Evolutionary conservation across 768 basidiomycete species (phyloP).

Genomic region (Russula sp.): DNA sequence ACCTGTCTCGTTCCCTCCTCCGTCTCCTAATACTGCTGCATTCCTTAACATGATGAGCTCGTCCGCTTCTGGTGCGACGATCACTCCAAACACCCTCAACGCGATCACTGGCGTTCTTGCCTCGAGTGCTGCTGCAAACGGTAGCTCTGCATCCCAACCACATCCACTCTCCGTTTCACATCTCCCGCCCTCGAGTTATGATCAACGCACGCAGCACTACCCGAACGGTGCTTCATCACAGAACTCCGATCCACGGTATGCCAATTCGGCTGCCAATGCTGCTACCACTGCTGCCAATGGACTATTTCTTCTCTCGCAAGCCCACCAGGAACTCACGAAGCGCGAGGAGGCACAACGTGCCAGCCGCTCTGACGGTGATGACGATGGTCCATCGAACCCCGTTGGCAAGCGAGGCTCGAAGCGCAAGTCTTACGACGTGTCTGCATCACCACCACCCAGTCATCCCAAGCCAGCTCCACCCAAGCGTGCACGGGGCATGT

Average conservation of each 20-base stretch:
- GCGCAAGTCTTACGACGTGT: slow-evolving; percentile 55
- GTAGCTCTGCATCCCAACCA: slow-evolving; percentile 47
- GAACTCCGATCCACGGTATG: slow-evolving; percentile 25
- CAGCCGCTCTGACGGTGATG: slow-evolving; percentile 28
- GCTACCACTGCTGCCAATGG: slow-evolving; percentile 80
- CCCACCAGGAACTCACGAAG: slow-evolving; percentile 93
- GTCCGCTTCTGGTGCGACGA: slow-evolving; percentile 35
- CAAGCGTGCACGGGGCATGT: slow-evolving; percentile 34
- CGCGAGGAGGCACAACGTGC: slow-evolving; percentile 81
- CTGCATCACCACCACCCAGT: slow-evolving; percentile 24
- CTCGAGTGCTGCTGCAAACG: slow-evolving; percentile 45
- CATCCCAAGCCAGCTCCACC: slow-evolving; percentile 15
- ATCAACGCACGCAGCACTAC: slow-evolving; percentile 20
- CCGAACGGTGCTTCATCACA: slow-evolving; percentile 12
- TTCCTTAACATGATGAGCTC: slow-evolving; percentile 85
- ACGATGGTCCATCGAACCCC: slow-evolving; percentile 25
- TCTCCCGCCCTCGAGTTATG: slow-evolving; percentile 22
- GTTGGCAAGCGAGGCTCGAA: slow-evolving; percentile 53
- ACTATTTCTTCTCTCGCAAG: slow-evolving; percentile 87
- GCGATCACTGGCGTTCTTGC: slow-evolving; percentile 74
- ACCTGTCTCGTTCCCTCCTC: slow-evolving; percentile 70
- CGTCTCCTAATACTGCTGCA: slow-evolving; percentile 83
- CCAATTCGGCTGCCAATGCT: slow-evolving; percentile 43
- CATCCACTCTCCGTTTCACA: slow-evolving; percentile 33
- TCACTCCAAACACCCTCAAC: slow-evolving; percentile 63